Base-by-base conservation (phyloP, 2,329 filamentous ascomycete species). In the Dactylellina haptotyla region DNA sequence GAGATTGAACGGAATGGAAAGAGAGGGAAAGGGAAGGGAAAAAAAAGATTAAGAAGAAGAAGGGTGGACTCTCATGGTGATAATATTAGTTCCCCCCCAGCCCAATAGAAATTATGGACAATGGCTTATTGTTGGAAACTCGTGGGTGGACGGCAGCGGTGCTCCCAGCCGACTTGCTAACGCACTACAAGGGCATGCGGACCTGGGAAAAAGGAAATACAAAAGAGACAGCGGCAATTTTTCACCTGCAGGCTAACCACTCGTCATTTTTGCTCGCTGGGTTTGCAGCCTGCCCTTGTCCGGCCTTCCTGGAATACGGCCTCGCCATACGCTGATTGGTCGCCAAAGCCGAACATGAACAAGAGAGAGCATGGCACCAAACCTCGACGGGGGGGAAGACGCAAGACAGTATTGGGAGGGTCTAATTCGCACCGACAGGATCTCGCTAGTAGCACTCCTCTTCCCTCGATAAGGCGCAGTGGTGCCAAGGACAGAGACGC, bases 31-130 rank as follows among this genome's bases (percentile, higher is more conserved):
- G 23, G 39, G 34, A 46, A 41, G 45, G 65, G 30, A 53, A 20
- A 46, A 48, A 62, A 28, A 58, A 37, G 45, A 46, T 56, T 46
- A 65, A 71, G 66, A 72, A n/a, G n/a, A n/a, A n/a, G n/a, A n/a
- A n/a, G 66, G 66, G 58, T 59, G 66, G 58, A 53, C 25, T 48
- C 25, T 43, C 51, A 50, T 34, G 41, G 48, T 72, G 59, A 59
- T 54, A 62, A 59, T 65, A 72, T 59, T 65, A 37, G 37, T 46
- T 41, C 18, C 39, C 46, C n/a, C 46, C 59, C 67, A 72, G 61
- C 43, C 67, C 53, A 59, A 65, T 65, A 53, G 53, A 65, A 72
- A 72, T 72, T 72, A 64, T 63, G 43, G 57, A 72, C 67, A 72
- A 72, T 72, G 67, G 67, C 32, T 46, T 72, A 59, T 59, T 72